phyloP scores from a whole-genome alignment of 2,329 filamentous ascomycete species.

The Teratosphaeria gauchensis region DNA sequence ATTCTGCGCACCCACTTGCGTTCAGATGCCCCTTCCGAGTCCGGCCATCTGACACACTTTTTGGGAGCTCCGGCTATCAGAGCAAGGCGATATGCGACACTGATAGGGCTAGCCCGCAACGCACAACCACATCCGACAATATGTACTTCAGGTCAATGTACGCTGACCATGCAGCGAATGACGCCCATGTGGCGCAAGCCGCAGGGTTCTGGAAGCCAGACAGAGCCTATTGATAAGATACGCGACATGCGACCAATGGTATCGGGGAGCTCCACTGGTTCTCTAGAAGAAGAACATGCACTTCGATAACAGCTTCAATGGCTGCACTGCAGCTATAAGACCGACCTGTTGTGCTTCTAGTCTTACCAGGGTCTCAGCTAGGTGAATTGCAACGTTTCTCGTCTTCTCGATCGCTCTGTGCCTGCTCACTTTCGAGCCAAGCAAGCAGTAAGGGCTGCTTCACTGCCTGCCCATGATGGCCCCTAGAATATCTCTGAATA shows the following conservation, averaged over 20 bases:
- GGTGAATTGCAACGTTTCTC: neutral
- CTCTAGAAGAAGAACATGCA: neutral
- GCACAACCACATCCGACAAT: neutral
- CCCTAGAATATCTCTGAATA: constrained; percentile 1
- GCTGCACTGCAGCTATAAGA: neutral
- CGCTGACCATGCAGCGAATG: neutral
- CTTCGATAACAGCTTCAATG: neutral
- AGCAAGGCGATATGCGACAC: neutral
- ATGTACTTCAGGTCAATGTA: neutral
- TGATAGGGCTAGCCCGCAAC: neutral
- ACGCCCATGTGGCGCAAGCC: neutral
- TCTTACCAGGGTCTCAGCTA: neutral
- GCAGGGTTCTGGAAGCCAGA: constrained; percentile 1
- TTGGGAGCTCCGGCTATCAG: neutral
- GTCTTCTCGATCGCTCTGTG: neutral
- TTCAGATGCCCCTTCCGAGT: neutral
- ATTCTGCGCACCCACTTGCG: neutral
- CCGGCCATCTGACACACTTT: no score
- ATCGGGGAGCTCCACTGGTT: constrained; percentile 1
- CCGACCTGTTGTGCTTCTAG: neutral
- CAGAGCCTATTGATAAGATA: constrained; percentile 5
- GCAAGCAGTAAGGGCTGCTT: neutral
- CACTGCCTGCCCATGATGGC: constrained; percentile 1
- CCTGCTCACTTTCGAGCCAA: neutral
- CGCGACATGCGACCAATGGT: constrained; percentile 6